Conservation (phyloP, 176 grass and related monocot species). For the Oryza officinalis region DNA sequence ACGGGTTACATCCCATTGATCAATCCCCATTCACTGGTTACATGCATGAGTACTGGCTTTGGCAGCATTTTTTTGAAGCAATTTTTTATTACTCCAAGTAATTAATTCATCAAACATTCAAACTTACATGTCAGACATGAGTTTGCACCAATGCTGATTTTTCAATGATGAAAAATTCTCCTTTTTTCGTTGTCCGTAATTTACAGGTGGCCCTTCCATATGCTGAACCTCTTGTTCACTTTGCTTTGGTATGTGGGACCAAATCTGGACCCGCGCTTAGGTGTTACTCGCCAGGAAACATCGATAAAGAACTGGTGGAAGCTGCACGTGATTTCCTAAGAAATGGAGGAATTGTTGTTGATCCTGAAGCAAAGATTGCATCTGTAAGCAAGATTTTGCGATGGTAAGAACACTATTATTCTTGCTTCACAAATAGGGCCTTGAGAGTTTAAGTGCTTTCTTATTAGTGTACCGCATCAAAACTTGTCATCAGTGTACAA, state of each 20-base stretch:
- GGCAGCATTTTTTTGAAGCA: neutral
- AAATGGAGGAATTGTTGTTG: slow-evolving; percentile 74
- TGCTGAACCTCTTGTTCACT: slow-evolving; percentile 91
- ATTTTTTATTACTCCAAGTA: neutral
- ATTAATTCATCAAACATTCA: slow-evolving; percentile 11
- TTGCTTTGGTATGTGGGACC: slow-evolving; percentile 90
- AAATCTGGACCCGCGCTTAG: slow-evolving; percentile 82
- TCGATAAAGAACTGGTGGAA: slow-evolving; percentile 92
- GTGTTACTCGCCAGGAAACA: slow-evolving; percentile 91
- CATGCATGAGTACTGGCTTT: neutral
- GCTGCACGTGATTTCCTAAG: slow-evolving; percentile 77
- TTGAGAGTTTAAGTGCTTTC: neutral
- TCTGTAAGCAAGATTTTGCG: slow-evolving; percentile 74
- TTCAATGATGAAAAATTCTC: slow-evolving; percentile 9
- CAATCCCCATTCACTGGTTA: neutral
- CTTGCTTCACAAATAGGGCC: neutral
- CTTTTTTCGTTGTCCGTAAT: slow-evolving; percentile 31
- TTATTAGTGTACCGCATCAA: neutral
- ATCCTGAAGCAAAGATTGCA: slow-evolving; percentile 67
- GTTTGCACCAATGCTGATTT: neutral
- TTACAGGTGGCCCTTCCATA: slow-evolving; percentile 82
- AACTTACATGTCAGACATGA: neutral
- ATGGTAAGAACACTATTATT: slow-evolving; percentile 66
- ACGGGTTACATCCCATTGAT: neutral
- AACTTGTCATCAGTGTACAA: neutral